These are phyloP conservation scores for Pelagophyceae sp. DNA, from an alignment of 352 stramenopile genomes.

Conservation along the genomic window DNA sequence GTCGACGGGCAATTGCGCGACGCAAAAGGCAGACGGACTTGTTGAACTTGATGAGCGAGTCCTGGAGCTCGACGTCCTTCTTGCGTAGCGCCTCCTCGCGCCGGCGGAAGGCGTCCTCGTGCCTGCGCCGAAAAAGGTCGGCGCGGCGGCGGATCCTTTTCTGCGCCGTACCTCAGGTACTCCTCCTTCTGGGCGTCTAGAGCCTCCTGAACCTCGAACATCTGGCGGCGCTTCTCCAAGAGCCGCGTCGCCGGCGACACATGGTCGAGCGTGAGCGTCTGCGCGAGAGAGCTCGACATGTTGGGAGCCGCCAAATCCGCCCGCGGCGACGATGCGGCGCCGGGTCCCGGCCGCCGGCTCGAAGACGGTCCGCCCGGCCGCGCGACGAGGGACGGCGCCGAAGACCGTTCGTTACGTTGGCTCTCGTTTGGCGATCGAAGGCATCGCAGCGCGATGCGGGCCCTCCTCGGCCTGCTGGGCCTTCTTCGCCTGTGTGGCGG, in stretches of 20 bases:
- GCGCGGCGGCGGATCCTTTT: background rate
- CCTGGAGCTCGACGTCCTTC: slow-evolving; percentile 85
- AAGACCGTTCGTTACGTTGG: too few species aligned
- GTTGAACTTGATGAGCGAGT: slow-evolving; percentile 92
- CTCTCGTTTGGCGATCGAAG: too few species aligned
- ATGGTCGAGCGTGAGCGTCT: slow-evolving; percentile 78
- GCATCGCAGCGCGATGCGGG: too few species aligned
- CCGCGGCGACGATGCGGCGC: too few species aligned
- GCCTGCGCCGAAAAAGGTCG: background rate
- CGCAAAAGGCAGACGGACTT: slow-evolving; percentile 42
- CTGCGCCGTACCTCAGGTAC: slow-evolving; percentile 62
- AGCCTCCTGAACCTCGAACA: slow-evolving; percentile 80
- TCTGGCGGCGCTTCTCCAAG: slow-evolving; percentile 83
- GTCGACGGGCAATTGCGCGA: background rate
- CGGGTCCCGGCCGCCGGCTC: too few species aligned
- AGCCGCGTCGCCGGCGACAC: slow-evolving; percentile 78
- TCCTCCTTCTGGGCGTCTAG: slow-evolving; percentile 85
- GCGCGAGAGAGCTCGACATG: slow-evolving; percentile 35
- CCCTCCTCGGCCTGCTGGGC: background rate
- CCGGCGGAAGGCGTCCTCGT: slow-evolving; percentile 74
- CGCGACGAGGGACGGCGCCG: too few species aligned
- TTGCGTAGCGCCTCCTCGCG: slow-evolving; percentile 78
- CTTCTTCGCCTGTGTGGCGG: background rate
- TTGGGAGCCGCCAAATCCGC: background rate
- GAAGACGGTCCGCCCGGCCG: too few species aligned